Evolutionary conservation across 2,329 filamentous ascomycete species (phyloP), one percentile per base, ranked within the genome.

Genomic region (Colletotrichum chlorophyti): DNA sequence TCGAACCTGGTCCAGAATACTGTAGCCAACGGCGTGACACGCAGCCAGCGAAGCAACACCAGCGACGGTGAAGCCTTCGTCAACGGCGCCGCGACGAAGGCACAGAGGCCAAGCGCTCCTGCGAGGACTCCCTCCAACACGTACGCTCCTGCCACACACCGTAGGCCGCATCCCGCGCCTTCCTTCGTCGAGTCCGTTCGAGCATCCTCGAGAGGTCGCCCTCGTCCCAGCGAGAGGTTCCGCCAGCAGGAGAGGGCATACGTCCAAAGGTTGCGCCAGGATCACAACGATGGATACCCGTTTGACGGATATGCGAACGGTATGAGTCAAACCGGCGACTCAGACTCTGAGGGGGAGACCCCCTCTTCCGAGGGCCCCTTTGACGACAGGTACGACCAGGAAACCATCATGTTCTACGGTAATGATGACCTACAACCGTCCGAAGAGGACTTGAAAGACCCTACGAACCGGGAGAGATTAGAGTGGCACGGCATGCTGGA

Each of bases 401-500:
- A 97, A 71, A 94, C 91, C 15, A 87, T 96, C 69, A 87, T 98
- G 71, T 97, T 97, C 68, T 93, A 96, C 69, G 91, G 91, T 57
- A 93, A 94, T 68, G 92, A 97, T 67, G 90, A 95, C 65, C 85
- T 92, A 64, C 91, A 95, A 67, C 93, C 93, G 1, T 95, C 91
- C 4, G 83, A 91, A 21, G 95, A 98, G 68, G 95, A 99, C 72
- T 75, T 98, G 49, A 90, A 91, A 72, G 91, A 97, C 66, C 91
- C 93, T 1, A 87, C 88, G 63, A 97, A 93, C 69, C 84, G 93
- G 61, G 95, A 98, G 74, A 83, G 94, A 40, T 80, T 99, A 21
- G 95, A 99, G 75, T 99, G 95, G 95, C 93, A 99, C 75, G 92
- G 92, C 3, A 99, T 99, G 95, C 78, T 99, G 54, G 91, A 94